phyloP scores from a whole-genome alignment of 148 eudicot genomes.

The Rhododendron mucronatum region DNA sequence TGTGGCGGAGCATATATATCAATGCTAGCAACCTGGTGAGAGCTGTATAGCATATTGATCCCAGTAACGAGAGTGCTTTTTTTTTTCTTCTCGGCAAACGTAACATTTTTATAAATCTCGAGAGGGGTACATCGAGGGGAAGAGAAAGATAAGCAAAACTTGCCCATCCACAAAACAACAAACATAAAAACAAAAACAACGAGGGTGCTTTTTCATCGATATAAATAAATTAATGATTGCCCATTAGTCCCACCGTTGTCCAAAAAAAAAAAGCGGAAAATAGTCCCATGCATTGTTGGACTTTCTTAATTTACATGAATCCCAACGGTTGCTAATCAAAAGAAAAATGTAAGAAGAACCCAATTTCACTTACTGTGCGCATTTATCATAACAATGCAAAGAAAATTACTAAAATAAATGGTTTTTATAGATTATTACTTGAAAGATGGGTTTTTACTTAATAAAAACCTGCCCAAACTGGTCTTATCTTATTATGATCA shows the following conservation, averaged over 20 bases:
- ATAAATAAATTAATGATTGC: neutral
- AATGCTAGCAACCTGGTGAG: neutral
- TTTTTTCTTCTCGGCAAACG: too few relatives aligned
- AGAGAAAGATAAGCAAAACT: too few relatives aligned
- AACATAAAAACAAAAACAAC: too few relatives aligned
- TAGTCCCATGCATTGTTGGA: neutral
- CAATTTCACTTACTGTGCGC: neutral
- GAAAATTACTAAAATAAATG: neutral
- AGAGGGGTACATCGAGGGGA: too few relatives aligned
- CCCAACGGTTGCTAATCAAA: neutral
- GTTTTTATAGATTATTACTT: neutral
- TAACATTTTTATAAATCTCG: too few relatives aligned
- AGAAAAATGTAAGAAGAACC: neutral
- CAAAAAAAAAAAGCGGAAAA: neutral
- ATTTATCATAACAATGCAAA: neutral
- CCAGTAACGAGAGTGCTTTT: neutral
- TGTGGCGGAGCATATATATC: too few relatives aligned
- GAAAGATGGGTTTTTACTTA: neutral
- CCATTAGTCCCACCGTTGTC: neutral
- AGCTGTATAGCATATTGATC: neutral
- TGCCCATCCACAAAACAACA: too few relatives aligned
- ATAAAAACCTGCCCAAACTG: neutral
- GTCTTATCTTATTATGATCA: neutral
- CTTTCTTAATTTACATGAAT: neutral
- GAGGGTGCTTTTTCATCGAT: neutral